Evolutionary conservation across 352 stramenopile species (phyloP), one percentile per base, ranked within the genome.

Genomic region (Aphanomyces stellatus): DNA sequence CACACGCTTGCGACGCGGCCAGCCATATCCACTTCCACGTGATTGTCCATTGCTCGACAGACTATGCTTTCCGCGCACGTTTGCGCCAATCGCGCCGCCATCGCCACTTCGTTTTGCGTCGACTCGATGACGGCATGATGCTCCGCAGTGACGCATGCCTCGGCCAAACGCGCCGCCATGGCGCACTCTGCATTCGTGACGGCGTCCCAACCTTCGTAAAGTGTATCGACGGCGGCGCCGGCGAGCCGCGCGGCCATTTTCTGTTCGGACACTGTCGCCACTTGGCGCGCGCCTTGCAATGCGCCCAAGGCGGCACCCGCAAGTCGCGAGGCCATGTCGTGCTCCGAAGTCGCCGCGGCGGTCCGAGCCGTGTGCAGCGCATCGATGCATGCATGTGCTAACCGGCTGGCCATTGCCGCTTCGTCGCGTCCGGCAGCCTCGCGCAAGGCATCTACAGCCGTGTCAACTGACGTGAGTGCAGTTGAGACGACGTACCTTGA

Each of bases 401-500:
- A 17, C 25, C 34, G 17, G 51, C 27, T 59, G 3, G 7, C 28
- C 51, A 4, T 17, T 2, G 7, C 34, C 27, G 51, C 27, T 59
- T 5, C 51, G 3, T 34, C 27, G 3, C 24, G 51, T 4, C 25
- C 30, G 11, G 37, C 37, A n/a, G 37, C 37, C 13, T 46, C n/a
- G 13, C 37, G 37, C 37, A 46, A 0, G n/a, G 37, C 37, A 46
- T 2, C 37, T 46, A 46, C 0, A 46, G 13, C 1, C n/a, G 13
- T 46, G 0, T n/a, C 11, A 46, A 46, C n/a, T n/a, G n/a, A 46
- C n/a, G 13, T 46, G 11, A 11, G n/a, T 46, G 0, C 37, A 46
- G n/a, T 46, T 46, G 37, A 46, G n/a, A 19, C 13, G 1, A 53
- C 53, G 22, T 24, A 63, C 55, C 41, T 63, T 63, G 55, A 53